These are phyloP conservation scores for Porodaedalea pini DNA, from an alignment of 1,284 basidiomycete genomes.

Conservation along the genomic window DNA sequence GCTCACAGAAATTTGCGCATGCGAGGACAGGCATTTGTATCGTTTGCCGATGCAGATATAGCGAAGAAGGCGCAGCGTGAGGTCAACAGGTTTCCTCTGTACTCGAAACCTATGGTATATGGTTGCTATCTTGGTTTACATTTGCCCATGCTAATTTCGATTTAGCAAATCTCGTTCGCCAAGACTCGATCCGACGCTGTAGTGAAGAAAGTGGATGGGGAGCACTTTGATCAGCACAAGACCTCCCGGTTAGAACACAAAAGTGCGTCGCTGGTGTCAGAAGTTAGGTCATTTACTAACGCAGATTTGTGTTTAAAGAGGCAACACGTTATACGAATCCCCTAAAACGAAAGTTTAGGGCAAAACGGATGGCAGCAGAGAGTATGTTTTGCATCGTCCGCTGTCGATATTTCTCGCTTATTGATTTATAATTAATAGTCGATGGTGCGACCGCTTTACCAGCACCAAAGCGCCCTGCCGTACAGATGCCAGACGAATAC, in stretches of 20 bases:
- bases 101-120: conserved; percentile 92
- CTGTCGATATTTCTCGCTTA: conserved; percentile 16
- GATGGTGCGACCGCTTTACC: conserved; percentile 66
- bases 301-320: conserved; percentile 43
- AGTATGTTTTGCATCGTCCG: conserved; percentile 40
- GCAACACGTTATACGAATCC: conserved; percentile 82
- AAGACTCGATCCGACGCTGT: conserved; percentile 86
- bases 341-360: conserved; percentile 76
- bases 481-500: conserved; percentile 99
- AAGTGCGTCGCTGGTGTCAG: conserved; percentile 47
- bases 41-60: conserved; percentile 76
- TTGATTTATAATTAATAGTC: conserved; percentile 39
- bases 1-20: conserved; percentile 93
- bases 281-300: neutral
- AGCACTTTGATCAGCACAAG: conserved; percentile 75
- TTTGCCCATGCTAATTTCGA: neutral
- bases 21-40: conserved; percentile 98
- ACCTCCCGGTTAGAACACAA: conserved; percentile 72
- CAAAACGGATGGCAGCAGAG: conserved; percentile 76
- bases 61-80: conserved; percentile 90
- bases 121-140: neutral
- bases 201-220: conserved; percentile 67
- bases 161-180: conserved; percentile 91
- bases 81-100: conserved; percentile 91
- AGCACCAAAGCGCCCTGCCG: conserved; percentile 70